A percentile compares a stretch with the other conserved stretches of the same genome.
phyloP scores from a whole-genome alignment of 768 basidiomycete genomes.

The Lactifluus echinatus region DNA sequence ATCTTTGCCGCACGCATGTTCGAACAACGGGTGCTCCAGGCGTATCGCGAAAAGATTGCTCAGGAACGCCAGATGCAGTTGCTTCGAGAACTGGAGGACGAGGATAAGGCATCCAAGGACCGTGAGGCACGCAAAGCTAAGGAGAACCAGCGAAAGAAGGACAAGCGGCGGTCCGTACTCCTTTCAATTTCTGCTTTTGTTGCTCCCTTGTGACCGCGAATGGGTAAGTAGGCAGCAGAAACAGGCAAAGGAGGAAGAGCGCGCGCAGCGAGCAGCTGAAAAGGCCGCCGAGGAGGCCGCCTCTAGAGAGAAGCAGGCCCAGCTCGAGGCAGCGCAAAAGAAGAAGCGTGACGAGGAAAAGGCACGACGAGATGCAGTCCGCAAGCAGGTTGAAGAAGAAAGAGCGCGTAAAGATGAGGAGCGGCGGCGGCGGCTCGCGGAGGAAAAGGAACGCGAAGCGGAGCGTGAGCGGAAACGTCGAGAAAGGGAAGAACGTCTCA shows the following conservation, averaged over 20 bases:
- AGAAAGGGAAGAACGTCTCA: slow-evolving; percentile 61
- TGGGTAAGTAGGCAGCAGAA: slow-evolving; percentile 69
- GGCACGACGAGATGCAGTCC: slow-evolving; percentile 62
- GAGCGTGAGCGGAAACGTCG: slow-evolving; percentile 67
- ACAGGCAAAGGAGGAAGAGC: slow-evolving; percentile 86
- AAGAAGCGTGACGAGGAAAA: slow-evolving; percentile 85
- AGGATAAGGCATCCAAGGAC: slow-evolving; percentile 80
- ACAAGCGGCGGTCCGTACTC: slow-evolving; percentile 76
- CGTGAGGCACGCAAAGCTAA: slow-evolving; percentile 88
- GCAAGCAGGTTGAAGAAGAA: slow-evolving; percentile 77
- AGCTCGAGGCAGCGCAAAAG: slow-evolving; percentile 71
- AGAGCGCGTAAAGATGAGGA: slow-evolving; percentile 79
- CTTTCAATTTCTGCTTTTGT: slow-evolving; percentile 5
- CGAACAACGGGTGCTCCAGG: slow-evolving; percentile 93
- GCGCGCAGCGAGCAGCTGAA: slow-evolving; percentile 73
- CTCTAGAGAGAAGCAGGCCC: slow-evolving; percentile 62
- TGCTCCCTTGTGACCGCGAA: slow-evolving; percentile 4
- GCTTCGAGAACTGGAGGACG: slow-evolving; percentile 90
- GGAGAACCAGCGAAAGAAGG: slow-evolving; percentile 98
- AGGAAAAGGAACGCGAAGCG: slow-evolving; percentile 73
- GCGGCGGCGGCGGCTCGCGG: slow-evolving; percentile 59
- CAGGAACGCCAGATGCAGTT: slow-evolving; percentile 92
- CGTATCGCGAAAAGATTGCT: slow-evolving; percentile 94
- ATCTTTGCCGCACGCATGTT: slow-evolving; percentile 99
- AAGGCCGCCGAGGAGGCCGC: slow-evolving; percentile 82